Evolutionary conservation across 179 eudicot genomes (phyloP), one percentile per base, ranked within the genome.

Genomic region (Silene noctiflora): DNA sequence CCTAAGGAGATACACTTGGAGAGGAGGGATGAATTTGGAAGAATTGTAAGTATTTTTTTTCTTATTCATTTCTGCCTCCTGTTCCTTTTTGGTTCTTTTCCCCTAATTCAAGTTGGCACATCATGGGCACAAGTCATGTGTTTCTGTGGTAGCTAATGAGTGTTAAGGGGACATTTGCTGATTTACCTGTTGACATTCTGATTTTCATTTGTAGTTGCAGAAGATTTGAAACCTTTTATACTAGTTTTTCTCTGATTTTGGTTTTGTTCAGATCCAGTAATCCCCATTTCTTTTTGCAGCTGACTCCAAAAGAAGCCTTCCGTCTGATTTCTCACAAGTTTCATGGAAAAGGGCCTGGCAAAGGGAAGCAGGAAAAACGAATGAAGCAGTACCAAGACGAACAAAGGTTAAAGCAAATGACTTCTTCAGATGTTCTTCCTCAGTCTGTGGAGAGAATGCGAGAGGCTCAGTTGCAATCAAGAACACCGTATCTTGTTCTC

Each of bases 321-420:
- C 91, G 99, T 31, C 69, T 82, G 83, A 75, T 91, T 72, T 91
- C 96, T 73, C 98, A 93, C 74, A 91, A 72, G 73, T 93, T 93
- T 56, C 98, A 93, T 64, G 98, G 98, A n/a, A 95, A 93, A 82
- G 96, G 90, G n/a, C 99, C 99, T 67, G 99, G 99, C 11, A 95
- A 95, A 85, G 87, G 76, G 89, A 95, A 95, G 76, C 88, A 84
- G 82, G 99, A 93, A 82, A 95, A 95, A 85, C 91, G 97, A 62
- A 84, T 89, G 86, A 87, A 92, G 67, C 91, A 95, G 81, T 91
- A 89, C 77, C 85, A 86, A 3, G 97, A 93, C 77, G 99, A 93
- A 68, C 81, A 87, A 86, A 95, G 91, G 86, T 78, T 89, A 76
- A 95, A 93, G 86, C 88, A 88, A 78, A 93, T 91, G 97, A 93